Evolutionary conservation across 805 yeast genomes (phyloP).

Genomic region (Saccharomycopsis fibuligera): DNA sequence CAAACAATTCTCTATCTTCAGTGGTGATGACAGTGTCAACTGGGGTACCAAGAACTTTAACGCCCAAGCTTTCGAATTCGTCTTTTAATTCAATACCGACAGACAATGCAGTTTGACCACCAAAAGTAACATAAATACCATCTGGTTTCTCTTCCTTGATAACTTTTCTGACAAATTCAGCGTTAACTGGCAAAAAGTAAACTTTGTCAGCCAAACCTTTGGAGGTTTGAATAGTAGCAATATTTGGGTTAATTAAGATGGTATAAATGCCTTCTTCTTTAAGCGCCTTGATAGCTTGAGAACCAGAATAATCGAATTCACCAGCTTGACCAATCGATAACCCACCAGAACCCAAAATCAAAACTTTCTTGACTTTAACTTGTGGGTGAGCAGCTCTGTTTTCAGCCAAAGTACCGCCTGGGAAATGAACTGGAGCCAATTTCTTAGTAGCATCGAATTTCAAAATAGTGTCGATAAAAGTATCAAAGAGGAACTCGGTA

Average conservation of each 20-base stretch:
- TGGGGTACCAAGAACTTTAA: constrained; percentile 92
- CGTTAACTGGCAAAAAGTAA: constrained; percentile 93
- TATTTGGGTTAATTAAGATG: constrained; percentile 91
- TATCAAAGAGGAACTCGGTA: constrained; percentile 94
- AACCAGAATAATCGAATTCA: constrained; percentile 97
- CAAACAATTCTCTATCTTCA: constrained; percentile 95
- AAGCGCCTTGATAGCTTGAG: constrained; percentile 97
- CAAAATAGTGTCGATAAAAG: constrained; percentile 75
- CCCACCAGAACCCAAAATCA: constrained; percentile 97
- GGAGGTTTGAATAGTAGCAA: constrained; percentile 97
- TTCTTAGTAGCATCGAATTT: constrained; percentile 51
- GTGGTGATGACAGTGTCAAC: constrained; percentile 95
- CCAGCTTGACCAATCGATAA: constrained; percentile 99
- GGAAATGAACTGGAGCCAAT: constrained; percentile 75
- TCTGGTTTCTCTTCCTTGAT: constrained; percentile 94
- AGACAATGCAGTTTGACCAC: constrained; percentile 96
- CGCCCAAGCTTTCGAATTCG: constrained; percentile 87
- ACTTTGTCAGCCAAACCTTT: constrained; percentile 97
- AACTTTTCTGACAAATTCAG: constrained; percentile 94
- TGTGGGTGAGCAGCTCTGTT: constrained; percentile 72
- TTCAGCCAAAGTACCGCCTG: constrained; percentile 77
- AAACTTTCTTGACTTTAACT: constrained; percentile 83
- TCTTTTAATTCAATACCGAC: constrained; percentile 96
- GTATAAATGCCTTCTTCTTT: constrained; percentile 98
- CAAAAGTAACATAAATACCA: constrained; percentile 93